Percentiles rank a stretch among this genome's conserved stretches.
phyloP scores from a whole-genome alignment of 495 filamentous ascomycete species.

The Evansstolkia leycettana region DNA sequence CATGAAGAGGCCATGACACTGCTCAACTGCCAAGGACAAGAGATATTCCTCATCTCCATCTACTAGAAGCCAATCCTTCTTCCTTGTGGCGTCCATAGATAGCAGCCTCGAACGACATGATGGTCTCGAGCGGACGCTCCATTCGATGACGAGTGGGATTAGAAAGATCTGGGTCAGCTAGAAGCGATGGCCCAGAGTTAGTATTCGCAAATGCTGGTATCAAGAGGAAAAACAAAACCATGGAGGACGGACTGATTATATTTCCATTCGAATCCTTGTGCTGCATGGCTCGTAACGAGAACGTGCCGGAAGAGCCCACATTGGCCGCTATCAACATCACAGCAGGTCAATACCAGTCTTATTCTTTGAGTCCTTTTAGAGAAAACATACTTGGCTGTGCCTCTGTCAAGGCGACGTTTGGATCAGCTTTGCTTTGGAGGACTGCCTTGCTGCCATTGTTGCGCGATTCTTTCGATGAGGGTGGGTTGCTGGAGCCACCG shows the following conservation, averaged over 20 bases:
- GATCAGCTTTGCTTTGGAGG: constrained; percentile 60
- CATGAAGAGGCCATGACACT: too few relatives aligned
- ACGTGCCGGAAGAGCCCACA: too few relatives aligned
- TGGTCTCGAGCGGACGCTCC: constrained; percentile 88
- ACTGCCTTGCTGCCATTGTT: not conserved
- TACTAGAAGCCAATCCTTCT: too few relatives aligned
- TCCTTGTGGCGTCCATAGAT: too few relatives aligned
- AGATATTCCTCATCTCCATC: too few relatives aligned
- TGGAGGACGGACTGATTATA: constrained; percentile 52
- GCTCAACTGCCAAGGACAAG: too few relatives aligned
- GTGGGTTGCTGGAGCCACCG: too few relatives aligned
- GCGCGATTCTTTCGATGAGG: not conserved
- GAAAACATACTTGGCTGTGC: constrained; percentile 68
- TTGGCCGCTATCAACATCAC: constrained; percentile 6
- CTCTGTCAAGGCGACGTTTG: constrained; percentile 75
- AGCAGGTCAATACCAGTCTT: not conserved
- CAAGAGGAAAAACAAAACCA: not conserved
- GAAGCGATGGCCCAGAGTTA: not conserved
- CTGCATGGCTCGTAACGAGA: constrained; percentile 55
- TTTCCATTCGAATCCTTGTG: constrained; percentile 75
- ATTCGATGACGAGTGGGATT: constrained; percentile 70
- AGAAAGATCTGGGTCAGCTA: constrained; percentile 28
- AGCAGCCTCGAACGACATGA: constrained; percentile 79
- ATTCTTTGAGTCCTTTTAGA: too few relatives aligned
- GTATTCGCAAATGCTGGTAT: not conserved